A percentile compares a stretch with the other conserved stretches of the same genome.
These are phyloP conservation scores for Lentinula guzmanii DNA, from an alignment of 768 basidiomycete genomes.

Conservation along the genomic window DNA sequence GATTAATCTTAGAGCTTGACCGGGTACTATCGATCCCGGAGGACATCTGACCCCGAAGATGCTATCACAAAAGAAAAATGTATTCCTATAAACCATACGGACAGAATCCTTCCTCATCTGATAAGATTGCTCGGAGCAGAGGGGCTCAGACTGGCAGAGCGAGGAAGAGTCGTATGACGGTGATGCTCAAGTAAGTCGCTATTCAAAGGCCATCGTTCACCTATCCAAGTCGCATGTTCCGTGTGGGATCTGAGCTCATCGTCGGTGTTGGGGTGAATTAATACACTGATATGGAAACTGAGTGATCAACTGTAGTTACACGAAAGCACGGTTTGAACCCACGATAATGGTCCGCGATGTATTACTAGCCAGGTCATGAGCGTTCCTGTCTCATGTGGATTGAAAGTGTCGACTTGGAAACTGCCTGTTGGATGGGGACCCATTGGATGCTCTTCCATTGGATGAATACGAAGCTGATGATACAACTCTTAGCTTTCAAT, in stretches of 20 bases:
- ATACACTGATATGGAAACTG: slow-evolving; percentile 35
- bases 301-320: background rate
- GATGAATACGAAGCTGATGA: background rate
- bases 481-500: slow-evolving; percentile 49
- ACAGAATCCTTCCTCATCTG: no score
- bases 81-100: no score
- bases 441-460: slow-evolving; percentile 42
- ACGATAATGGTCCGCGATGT: slow-evolving; percentile 69
- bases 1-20: background rate
- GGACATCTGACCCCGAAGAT: background rate
- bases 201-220: slow-evolving; percentile 50
- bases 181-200: slow-evolving; percentile 29
- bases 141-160: background rate
- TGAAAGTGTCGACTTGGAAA: slow-evolving; percentile 68
- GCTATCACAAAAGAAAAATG: background rate
- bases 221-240: slow-evolving; percentile 63
- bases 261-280: slow-evolving; percentile 67
- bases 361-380: slow-evolving; percentile 65
- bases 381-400: slow-evolving; percentile 62
- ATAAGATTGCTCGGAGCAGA: background rate
- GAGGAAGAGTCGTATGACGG: background rate
- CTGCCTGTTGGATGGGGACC: slow-evolving; percentile 67
- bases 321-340: slow-evolving; percentile 19
- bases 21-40: background rate
- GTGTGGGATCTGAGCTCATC: slow-evolving; percentile 54